These are phyloP conservation scores for Colletotrichum melonis DNA, from an alignment of 2,329 filamentous ascomycete species.

Conservation along the genomic window DNA sequence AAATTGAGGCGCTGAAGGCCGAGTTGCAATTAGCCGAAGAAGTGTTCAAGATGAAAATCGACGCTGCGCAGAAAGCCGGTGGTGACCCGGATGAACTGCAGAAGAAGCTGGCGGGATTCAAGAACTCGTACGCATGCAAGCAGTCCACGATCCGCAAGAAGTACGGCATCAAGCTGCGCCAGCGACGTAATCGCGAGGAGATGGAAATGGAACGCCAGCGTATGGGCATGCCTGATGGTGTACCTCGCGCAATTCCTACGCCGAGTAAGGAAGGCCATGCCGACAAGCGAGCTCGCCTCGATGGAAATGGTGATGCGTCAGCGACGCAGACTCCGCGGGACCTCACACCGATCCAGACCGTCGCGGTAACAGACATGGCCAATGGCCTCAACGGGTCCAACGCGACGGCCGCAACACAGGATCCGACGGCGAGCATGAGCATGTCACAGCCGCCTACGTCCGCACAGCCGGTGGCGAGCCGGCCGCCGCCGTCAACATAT, in stretches of 20 bases:
- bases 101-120: constrained; percentile 52
- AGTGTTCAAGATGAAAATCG: constrained; percentile 15
- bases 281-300: constrained; percentile 27
- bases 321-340: neutral
- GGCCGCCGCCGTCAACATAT: constrained; percentile 6
- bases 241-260: neutral
- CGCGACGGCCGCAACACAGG: constrained; percentile 49
- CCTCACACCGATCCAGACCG: constrained; percentile 37
- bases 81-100: constrained; percentile 17
- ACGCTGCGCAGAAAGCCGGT: neutral
- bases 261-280: neutral
- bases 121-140: constrained; percentile 66
- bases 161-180: constrained; percentile 65
- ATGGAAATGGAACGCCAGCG: constrained; percentile 57
- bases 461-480: neutral
- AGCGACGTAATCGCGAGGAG: constrained; percentile 58
- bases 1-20: constrained; percentile 42
- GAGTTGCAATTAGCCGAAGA: constrained; percentile 52
- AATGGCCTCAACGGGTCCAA: constrained; percentile 49
- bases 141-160: constrained; percentile 68
- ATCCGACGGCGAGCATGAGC: constrained; percentile 45
- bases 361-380: constrained; percentile 47
- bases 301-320: constrained; percentile 1
- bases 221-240: constrained; percentile 39
- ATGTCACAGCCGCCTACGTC: neutral